Base-by-base conservation (phyloP, 176 grass and related monocot species). In the Triticum dicoccoides region DNA sequence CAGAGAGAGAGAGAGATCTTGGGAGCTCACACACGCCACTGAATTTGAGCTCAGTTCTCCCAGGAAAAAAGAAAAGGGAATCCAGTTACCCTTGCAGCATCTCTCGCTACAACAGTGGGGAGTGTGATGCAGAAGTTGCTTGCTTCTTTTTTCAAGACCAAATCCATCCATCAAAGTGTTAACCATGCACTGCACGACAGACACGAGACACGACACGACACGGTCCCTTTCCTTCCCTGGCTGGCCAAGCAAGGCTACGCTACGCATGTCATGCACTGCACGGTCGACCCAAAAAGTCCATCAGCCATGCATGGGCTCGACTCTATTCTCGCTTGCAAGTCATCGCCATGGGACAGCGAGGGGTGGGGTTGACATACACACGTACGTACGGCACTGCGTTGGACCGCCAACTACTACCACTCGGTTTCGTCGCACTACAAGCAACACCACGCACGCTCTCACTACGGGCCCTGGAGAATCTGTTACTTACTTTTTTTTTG, bases 81-180 rank as follows among this genome's bases (percentile, higher is more conserved):
- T 7, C 51, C 51, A 2, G 51, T 1, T 56, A 17, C 51, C 51
- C 15, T 18, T 0, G 51, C 15, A 54, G 63, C 77, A 86, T 86
- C 12, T 49, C 12, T 14, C 15, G 1, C 5, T 54, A 7, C 15
- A 7, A 56, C 51, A 18, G 15, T 30, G 15, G 51, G 51, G 51
- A 18, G 51, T 18, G 51, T 54, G 45, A 14, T 49, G 45, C 14
- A 13, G 45, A 49, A 14, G 51, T 56, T 56, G 88, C 84, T 86
- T 86, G 74, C 68, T 37, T 64, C 80, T 34, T 80, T 87, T 87
- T 17, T 76, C 89, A 87, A 80, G 85, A 87, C 68, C 89, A 49
- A 24, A 83, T 73, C 52, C 56, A 63, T 84, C 79, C 20, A 27
- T 84, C 87, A 9, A 77, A 76, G 74, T 1, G 33, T 69, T 20